Evolutionary conservation across 306 rosid genomes (phyloP).

Genomic region (Arachis stenosperma): DNA sequence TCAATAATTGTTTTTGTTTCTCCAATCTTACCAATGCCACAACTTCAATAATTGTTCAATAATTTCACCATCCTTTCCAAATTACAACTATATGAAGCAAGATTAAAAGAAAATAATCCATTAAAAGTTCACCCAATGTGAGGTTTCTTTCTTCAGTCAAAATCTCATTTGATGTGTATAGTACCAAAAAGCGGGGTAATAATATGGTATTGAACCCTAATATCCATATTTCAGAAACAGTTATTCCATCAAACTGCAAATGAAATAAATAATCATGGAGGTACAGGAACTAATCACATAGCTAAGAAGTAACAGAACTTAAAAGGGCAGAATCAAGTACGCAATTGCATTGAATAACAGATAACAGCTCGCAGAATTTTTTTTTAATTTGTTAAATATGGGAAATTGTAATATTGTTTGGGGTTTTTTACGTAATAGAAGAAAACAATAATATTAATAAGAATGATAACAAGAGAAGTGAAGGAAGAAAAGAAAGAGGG

Average conservation of each 20-base stretch:
- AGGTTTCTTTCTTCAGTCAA: background rate
- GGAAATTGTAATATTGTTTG: too few relatives aligned
- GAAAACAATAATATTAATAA: background rate
- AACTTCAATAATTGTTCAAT: background rate
- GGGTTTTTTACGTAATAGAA: too few relatives aligned
- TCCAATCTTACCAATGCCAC: background rate
- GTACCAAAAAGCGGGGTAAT: background rate
- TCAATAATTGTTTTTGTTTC: background rate
- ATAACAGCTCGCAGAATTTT: too few relatives aligned
- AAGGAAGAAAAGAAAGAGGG: background rate
- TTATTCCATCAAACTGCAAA: background rate
- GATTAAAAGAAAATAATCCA: background rate
- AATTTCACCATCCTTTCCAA: background rate
- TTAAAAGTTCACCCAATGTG: background rate
- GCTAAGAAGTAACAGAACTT: background rate
- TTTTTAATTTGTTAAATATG: too few relatives aligned
- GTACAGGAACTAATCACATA: background rate
- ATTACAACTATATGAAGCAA: background rate
- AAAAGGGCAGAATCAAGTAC: constrained; percentile 1
- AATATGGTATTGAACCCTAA: background rate
- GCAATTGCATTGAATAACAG: constrained; percentile 2
- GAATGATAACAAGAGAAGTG: background rate
- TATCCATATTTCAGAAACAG: background rate
- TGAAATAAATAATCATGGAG: background rate
- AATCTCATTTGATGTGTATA: background rate